Conservation (phyloP, 2,329 filamentous ascomycete genomes). For the Penicillium sp. region DNA sequence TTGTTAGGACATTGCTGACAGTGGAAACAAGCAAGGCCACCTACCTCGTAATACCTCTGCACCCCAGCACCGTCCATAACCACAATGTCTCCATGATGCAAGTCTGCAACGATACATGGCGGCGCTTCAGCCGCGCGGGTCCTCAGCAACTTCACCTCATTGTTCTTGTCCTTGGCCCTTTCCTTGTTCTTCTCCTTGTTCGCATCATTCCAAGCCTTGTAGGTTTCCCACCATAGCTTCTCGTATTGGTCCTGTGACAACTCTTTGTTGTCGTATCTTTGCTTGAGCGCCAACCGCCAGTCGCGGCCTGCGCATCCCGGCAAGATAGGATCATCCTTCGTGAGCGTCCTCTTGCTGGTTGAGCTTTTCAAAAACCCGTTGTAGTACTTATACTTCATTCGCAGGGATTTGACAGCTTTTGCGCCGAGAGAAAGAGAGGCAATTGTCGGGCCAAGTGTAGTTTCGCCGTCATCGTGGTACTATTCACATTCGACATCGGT, state of each 20-base stretch:
- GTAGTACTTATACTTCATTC: conserved; percentile 59
- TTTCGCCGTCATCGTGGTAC: conserved; percentile 66
- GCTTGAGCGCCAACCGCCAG: conserved; percentile 31
- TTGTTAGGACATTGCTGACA: background rate
- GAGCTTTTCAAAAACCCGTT: conserved; percentile 30
- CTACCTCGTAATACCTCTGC: conserved; percentile 60
- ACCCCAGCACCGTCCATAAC: conserved; percentile 62
- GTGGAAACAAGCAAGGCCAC: background rate
- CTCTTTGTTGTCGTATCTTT: conserved; percentile 21
- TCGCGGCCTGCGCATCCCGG: conserved; percentile 34
- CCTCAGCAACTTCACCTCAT: no score
- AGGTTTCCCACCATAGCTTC: conserved; percentile 28
- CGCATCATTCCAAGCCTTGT: conserved; percentile 14
- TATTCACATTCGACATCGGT: conserved; percentile 23
- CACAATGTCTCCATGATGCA: conserved; percentile 62
- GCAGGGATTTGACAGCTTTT: conserved; percentile 57
- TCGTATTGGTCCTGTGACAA: conserved; percentile 32
- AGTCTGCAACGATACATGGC: conserved; percentile 48
- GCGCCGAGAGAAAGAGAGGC: conserved; percentile 60
- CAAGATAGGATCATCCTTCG: conserved; percentile 38
- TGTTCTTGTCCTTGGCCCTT: background rate
- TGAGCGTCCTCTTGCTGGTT: conserved; percentile 15
- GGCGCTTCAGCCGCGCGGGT: conserved; percentile 31
- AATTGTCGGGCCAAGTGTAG: conserved; percentile 59
- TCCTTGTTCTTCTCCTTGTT: background rate